These are phyloP conservation scores for Blastomyces emzantsi DNA, from an alignment of 2,329 filamentous ascomycete genomes.

Conservation along the genomic window DNA sequence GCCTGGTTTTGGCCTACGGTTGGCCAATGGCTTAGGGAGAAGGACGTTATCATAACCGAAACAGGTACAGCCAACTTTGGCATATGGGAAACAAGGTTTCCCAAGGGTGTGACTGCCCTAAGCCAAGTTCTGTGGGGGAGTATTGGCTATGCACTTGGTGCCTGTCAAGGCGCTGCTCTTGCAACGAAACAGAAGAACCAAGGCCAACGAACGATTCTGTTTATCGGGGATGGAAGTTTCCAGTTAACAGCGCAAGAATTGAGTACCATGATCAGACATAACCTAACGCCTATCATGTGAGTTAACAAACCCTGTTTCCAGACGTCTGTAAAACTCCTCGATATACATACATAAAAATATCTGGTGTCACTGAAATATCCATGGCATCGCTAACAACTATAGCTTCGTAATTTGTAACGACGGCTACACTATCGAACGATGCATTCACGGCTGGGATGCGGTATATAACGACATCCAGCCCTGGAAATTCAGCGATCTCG, in stretches of 20 bases:
- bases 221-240: slow-evolving; percentile 77
- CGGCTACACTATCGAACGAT: slow-evolving; percentile 77
- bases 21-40: slow-evolving; percentile 40
- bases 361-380: neutral
- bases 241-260: slow-evolving; percentile 77
- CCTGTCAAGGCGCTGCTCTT: slow-evolving; percentile 47
- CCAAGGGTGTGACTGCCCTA: slow-evolving; percentile 41
- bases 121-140: slow-evolving; percentile 50
- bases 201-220: slow-evolving; percentile 58
- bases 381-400: neutral
- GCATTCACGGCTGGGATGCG: slow-evolving; percentile 70
- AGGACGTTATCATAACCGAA: slow-evolving; percentile 50
- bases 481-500: slow-evolving; percentile 63
- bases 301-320: slow-evolving; percentile 21
- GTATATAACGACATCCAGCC: slow-evolving; percentile 66
- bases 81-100: slow-evolving; percentile 43
- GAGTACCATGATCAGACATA: slow-evolving; percentile 67
- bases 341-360: neutral
- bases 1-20: slow-evolving; percentile 42
- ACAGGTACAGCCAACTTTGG: slow-evolving; percentile 52
- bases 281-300: slow-evolving; percentile 63
- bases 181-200: slow-evolving; percentile 35
- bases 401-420: slow-evolving; percentile 70
- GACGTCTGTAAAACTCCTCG: neutral
- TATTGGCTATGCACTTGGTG: slow-evolving; percentile 53